A percentile compares a stretch with the other conserved stretches of the same genome.
These are phyloP conservation scores for Arbutus unedo DNA, from an alignment of 148 eudicot species.

Conservation along the genomic window DNA sequence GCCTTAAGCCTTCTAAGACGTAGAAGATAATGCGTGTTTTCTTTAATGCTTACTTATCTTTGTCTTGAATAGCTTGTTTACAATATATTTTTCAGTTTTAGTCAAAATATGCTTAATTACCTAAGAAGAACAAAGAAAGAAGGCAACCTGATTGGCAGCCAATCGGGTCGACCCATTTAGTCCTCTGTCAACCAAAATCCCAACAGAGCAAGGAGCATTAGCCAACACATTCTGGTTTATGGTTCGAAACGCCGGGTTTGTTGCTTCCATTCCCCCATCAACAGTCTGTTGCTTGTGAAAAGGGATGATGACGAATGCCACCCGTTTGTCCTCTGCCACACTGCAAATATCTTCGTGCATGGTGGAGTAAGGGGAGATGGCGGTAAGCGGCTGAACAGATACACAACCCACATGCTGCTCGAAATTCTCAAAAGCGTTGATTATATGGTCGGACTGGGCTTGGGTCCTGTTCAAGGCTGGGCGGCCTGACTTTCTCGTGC, in stretches of 20 bases:
- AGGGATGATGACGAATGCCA: conserved; percentile 27
- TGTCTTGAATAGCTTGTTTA: neutral
- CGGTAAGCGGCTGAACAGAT: conserved; percentile 31
- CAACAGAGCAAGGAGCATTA: conserved; percentile 36
- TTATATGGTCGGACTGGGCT: conserved; percentile 84
- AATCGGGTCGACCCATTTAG: conserved; percentile 28
- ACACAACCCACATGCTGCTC: conserved; percentile 29
- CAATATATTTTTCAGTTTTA: neutral
- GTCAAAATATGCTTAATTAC: neutral
- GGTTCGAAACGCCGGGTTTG: conserved; percentile 23
- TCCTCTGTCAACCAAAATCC: conserved; percentile 38
- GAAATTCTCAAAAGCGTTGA: conserved; percentile 42
- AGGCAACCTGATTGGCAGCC: conserved; percentile 17
- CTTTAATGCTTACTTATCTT: neutral
- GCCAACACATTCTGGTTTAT: conserved; percentile 32
- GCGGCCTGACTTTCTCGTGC: conserved; percentile 48
- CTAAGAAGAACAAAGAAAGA: neutral
- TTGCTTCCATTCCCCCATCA: conserved; percentile 35
- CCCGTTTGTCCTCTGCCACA: conserved; percentile 32
- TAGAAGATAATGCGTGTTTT: neutral
- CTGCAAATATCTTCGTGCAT: conserved; percentile 42
- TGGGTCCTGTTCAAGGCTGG: conserved; percentile 65
- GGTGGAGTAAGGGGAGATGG: conserved; percentile 32
- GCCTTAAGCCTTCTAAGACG: neutral
- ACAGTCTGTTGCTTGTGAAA: conserved; percentile 41